phyloP scores from a whole-genome alignment of 805 yeast genomes.

The Priceomyces melissophilus region DNA sequence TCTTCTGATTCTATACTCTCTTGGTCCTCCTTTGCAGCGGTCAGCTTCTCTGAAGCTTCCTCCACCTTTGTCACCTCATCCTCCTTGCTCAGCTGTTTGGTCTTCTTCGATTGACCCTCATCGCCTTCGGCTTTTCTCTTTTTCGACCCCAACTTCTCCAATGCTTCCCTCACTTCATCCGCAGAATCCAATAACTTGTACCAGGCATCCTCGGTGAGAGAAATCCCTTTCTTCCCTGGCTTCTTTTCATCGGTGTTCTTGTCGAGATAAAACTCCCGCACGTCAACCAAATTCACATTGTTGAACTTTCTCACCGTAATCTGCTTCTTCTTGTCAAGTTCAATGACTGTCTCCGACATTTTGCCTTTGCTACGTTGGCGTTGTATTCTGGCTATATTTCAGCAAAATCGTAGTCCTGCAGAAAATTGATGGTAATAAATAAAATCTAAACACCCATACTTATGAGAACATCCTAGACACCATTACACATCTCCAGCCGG shows the following conservation, averaged over 20 bases:
- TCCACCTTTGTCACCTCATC: constrained; percentile 5
- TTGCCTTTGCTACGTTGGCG: too few relatives aligned
- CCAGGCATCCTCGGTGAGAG: constrained; percentile 59
- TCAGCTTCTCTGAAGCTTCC: constrained; percentile 1
- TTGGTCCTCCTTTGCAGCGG: constrained; percentile 5
- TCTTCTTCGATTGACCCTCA: constrained; percentile 1
- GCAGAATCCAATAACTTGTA: constrained; percentile 41
- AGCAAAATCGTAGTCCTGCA: too few relatives aligned
- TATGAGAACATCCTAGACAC: not conserved
- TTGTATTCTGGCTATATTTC: too few relatives aligned
- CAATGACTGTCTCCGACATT: constrained; percentile 17
- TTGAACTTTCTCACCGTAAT: constrained; percentile 74
- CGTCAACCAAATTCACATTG: constrained; percentile 66
- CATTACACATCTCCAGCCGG: too few relatives aligned
- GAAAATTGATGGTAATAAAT: not conserved
- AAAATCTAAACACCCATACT: not conserved
- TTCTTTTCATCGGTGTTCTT: constrained; percentile 55
- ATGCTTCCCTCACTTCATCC: constrained; percentile 50
- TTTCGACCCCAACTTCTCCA: constrained; percentile 30
- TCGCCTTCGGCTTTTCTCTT: constrained; percentile 6
- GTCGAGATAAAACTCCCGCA: constrained; percentile 71
- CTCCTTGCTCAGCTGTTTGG: not conserved
- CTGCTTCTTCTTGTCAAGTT: constrained; percentile 47
- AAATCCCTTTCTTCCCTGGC: constrained; percentile 77
- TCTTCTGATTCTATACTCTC: constrained; percentile 1